phyloP scores from a whole-genome alignment of 768 basidiomycete genomes.

The Daedalea quercina region DNA sequence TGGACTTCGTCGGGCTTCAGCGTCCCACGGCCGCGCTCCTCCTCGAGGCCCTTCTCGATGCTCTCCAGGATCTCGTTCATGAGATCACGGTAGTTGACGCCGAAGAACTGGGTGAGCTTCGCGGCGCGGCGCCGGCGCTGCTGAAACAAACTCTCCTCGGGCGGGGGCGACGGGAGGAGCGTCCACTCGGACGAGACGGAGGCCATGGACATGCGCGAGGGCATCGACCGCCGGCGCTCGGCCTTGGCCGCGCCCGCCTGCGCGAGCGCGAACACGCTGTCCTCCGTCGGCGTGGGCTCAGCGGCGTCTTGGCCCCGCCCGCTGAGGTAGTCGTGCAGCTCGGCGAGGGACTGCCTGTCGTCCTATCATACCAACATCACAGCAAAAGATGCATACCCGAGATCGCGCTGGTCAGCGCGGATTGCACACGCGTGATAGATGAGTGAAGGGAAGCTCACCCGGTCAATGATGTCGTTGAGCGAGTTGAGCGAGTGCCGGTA shows the following conservation, averaged over 20 bases:
- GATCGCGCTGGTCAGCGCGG: too few species aligned
- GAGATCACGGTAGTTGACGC: constrained; percentile 75
- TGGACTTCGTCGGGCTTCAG: constrained; percentile 64
- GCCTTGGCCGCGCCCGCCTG: constrained; percentile 26
- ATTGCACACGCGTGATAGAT: too few species aligned
- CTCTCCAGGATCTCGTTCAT: constrained; percentile 75
- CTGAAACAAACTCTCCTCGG: constrained; percentile 49
- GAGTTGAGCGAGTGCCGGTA: constrained; percentile 80
- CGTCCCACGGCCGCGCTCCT: constrained; percentile 58
- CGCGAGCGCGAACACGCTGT: constrained; percentile 4
- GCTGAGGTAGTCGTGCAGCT: constrained; percentile 65
- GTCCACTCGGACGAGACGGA: constrained; percentile 52
- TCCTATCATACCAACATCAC: too few species aligned
- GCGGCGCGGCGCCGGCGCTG: constrained; percentile 67
- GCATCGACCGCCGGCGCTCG: constrained; percentile 67
- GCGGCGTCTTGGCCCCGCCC: constrained; percentile 20
- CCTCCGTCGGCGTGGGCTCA: constrained; percentile 3
- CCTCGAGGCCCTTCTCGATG: constrained; percentile 69
- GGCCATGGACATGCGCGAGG: constrained; percentile 52
- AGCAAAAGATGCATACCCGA: too few species aligned
- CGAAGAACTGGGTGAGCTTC: constrained; percentile 84
- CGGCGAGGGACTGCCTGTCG: constrained; percentile 65
- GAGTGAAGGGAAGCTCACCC: constrained; percentile 60
- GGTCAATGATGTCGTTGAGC: constrained; percentile 72
- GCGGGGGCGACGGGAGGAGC: constrained; percentile 27